Evolutionary conservation across 495 filamentous ascomycete genomes (phyloP), one percentile per base, ranked within the genome.

Genomic region (Wilcoxina mikolae): DNA sequence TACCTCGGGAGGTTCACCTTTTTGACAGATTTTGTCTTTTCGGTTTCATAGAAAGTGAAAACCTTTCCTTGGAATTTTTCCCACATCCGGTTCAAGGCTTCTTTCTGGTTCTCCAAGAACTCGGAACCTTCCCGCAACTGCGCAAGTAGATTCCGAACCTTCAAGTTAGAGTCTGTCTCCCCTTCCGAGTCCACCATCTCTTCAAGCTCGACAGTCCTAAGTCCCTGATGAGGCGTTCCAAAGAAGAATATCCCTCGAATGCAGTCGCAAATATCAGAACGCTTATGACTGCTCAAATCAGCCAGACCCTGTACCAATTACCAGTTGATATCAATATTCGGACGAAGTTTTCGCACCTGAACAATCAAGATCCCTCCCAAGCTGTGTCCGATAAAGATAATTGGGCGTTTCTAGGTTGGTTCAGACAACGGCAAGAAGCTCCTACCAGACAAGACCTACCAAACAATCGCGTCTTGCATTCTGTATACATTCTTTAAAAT

Each of bases 301-400:
- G 72, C 50, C 18, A 74, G 58, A 0, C 70, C 68, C 71, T 72
- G 44, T 39, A 33, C 42, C n/a, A 9, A 4, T 35, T 25, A 28
- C 38, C 12, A 46, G 39, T 41, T 58, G n/a, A 17, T 27, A 39
- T 26, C 43, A 57, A 31, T 29, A n/a, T n/a, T 1, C n/a, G 24
- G 22, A 29, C n/a, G 43, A 22, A 48, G 25, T 24, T 22, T 22
- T 48, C 54, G 42, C 59, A 73, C 72, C 63, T 75, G 69, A 53
- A 72, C 70, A 46, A 73, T 68, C 3, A 75, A 60, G 25, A 75
- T 60, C 0, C 73, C 70, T 12, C 73, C 73, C 11, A 75, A 58
- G 53, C 69, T 74, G 51, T 75, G 73, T 27, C 71, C 69, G 25
- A 75, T 62, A 27, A 73, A 74, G 27, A 75, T 71, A 12, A 74